phyloP scores from a whole-genome alignment of 2,329 filamentous ascomycete species.

The Microthyrium microscopicum region DNA sequence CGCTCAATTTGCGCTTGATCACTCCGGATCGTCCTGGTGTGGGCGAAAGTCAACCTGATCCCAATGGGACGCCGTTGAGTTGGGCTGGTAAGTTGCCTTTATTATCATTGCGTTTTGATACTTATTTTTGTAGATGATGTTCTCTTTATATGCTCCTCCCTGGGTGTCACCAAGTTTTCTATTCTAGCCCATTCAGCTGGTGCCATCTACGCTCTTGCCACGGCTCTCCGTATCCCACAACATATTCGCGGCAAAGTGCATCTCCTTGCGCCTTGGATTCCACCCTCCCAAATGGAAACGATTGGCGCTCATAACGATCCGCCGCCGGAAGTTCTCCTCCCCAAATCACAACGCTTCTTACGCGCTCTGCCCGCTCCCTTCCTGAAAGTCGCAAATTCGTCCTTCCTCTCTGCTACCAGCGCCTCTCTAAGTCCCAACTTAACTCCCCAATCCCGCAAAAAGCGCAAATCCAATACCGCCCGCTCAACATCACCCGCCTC shows the following conservation, averaged over 20 bases:
- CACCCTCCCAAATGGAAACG: conserved; percentile 44
- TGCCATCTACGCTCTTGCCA: conserved; percentile 93
- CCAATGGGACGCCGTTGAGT: conserved; percentile 71
- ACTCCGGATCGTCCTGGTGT: conserved; percentile 90
- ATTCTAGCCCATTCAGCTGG: conserved; percentile 91
- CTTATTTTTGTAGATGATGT: conserved; percentile 47
- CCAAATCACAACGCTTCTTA: conserved; percentile 79
- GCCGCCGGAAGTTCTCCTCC: conserved; percentile 70
- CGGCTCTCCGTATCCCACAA: conserved; percentile 86
- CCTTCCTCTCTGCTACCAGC: conserved; percentile 84
- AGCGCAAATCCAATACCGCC: conserved; percentile 7
- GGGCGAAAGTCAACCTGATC: conserved; percentile 74
- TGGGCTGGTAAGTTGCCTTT: conserved; percentile 60
- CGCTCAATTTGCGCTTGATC: conserved; percentile 75
- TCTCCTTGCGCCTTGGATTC: conserved; percentile 90
- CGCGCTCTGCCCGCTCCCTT: conserved; percentile 80
- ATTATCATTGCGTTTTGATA: not conserved
- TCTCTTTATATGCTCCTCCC: conserved; percentile 75
- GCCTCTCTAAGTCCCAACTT: conserved; percentile 56
- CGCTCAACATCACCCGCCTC: conserved; percentile 1
- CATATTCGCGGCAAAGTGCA: conserved; percentile 91
- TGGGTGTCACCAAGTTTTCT: conserved; percentile 92
- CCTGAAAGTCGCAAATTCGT: conserved; percentile 85
- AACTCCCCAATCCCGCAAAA: conserved; percentile 10
- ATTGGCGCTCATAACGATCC: conserved; percentile 44